A percentile compares a stretch with the other conserved stretches of the same genome.
Evolutionary conservation across 2,329 filamentous ascomycete species (phyloP).

Genomic region (Aspergillus sp.): DNA sequence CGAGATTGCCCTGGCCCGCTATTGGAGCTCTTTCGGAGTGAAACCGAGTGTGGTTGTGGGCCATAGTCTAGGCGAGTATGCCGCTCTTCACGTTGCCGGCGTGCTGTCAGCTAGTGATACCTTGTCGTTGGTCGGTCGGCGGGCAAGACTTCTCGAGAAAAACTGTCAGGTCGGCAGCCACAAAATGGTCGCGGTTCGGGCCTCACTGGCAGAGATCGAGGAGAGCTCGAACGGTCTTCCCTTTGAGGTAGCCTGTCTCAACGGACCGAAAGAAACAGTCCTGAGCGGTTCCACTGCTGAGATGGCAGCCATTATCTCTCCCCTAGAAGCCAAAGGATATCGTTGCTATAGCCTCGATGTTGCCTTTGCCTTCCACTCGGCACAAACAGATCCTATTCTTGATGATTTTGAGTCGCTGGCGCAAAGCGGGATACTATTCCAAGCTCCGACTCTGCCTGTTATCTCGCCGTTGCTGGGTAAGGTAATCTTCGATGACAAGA

Average conservation of each 20-base stretch:
- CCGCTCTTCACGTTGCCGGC: slow-evolving; percentile 31
- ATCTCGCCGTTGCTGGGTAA: slow-evolving; percentile 66
- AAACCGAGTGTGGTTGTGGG: slow-evolving; percentile 54
- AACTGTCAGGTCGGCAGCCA: slow-evolving; percentile 67
- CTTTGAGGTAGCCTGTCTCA: slow-evolving; percentile 67
- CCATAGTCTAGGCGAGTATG: slow-evolving; percentile 40
- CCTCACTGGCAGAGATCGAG: slow-evolving; percentile 40
- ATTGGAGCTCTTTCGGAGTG: slow-evolving; percentile 31
- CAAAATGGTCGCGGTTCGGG: slow-evolving; percentile 61
- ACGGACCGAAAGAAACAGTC: slow-evolving; percentile 72
- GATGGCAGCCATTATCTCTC: no score
- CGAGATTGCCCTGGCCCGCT: slow-evolving; percentile 39
- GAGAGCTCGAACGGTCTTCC: slow-evolving; percentile 31
- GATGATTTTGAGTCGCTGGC: no score
- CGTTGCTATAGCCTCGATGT: no score
- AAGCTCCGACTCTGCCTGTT: slow-evolving; percentile 58
- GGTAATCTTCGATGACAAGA: slow-evolving; percentile 52
- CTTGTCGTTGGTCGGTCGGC: slow-evolving; percentile 66
- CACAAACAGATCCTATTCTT: slow-evolving; percentile 19
- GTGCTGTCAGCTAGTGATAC: slow-evolving; percentile 32
- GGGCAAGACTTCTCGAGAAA: slow-evolving; percentile 64
- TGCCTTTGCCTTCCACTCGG: slow-evolving; percentile 55
- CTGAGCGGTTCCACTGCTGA: no score
- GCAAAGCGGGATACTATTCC: no score
- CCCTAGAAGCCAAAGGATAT: no score